Percentiles rank a stretch among this genome's conserved stretches.
phyloP scores from a whole-genome alignment of 805 yeast genomes.

The Brettanomyces sp. region DNA sequence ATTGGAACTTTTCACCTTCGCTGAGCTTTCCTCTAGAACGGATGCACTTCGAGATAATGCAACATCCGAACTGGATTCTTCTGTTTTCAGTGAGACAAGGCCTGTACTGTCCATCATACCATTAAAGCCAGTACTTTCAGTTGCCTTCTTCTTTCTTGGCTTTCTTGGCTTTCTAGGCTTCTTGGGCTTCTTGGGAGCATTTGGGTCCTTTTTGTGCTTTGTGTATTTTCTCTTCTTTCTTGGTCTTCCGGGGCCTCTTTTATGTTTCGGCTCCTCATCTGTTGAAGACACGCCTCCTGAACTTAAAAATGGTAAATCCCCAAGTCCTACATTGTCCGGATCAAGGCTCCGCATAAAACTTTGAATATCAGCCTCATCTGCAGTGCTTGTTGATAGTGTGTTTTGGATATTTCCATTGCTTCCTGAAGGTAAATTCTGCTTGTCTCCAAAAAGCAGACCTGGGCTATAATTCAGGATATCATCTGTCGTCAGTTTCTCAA shows the following conservation, averaged over 20 bases:
- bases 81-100: neutral
- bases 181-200: neutral
- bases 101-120: neutral
- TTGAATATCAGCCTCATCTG: too few species aligned
- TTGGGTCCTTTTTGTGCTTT: conserved; percentile 1
- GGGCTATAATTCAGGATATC: neutral
- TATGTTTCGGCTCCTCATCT: neutral
- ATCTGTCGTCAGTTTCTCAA: neutral
- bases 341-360: too few species aligned
- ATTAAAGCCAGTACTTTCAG: neutral
- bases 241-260: neutral
- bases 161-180: neutral
- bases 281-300: too few species aligned
- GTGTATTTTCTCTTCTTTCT: conserved; percentile 1
- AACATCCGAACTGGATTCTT: neutral
- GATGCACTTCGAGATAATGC: neutral
- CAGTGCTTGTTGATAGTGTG: too few species aligned
- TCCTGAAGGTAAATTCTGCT: too few species aligned
- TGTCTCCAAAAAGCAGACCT: neutral
- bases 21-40: neutral
- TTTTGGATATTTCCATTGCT: too few species aligned
- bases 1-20: neutral
- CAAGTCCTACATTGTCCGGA: too few species aligned
- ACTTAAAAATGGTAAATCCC: too few species aligned
- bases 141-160: neutral